These are phyloP conservation scores for Rhizophagus sp. DNA, from an alignment of 192 early-diverging fungal genomes.

Conservation along the genomic window DNA sequence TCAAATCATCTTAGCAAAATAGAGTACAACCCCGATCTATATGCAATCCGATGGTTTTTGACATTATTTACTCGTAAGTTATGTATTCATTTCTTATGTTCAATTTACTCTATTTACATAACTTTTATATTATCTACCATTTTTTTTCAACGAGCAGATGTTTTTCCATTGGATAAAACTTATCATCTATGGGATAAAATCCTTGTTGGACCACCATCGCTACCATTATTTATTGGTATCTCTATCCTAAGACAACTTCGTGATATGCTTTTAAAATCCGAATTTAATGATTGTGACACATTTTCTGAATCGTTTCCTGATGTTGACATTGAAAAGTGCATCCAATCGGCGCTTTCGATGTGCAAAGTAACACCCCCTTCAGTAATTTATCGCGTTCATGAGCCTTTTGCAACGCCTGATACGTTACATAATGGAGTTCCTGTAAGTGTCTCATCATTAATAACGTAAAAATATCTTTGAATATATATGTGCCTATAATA, in stretches of 20 bases:
- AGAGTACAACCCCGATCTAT: slow-evolving; percentile 69
- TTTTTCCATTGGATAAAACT: slow-evolving; percentile 79
- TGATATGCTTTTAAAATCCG: slow-evolving; percentile 57
- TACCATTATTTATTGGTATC: slow-evolving; percentile 68
- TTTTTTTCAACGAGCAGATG: slow-evolving; percentile 51
- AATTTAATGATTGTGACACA: slow-evolving; percentile 68
- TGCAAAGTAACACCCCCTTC: slow-evolving; percentile 73
- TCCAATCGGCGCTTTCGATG: slow-evolving; percentile 60
- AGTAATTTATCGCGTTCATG: slow-evolving; percentile 40
- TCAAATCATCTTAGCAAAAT: slow-evolving; percentile 62
- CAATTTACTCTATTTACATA: neutral
- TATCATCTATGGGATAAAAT: slow-evolving; percentile 82
- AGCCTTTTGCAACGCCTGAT: slow-evolving; percentile 34
- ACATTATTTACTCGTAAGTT: slow-evolving; percentile 78
- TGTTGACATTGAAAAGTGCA: slow-evolving; percentile 73
- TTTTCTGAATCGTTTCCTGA: slow-evolving; percentile 61
- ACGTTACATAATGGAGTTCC: neutral
- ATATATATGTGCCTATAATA: no score
- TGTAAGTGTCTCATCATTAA: neutral
- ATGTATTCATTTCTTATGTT: neutral
- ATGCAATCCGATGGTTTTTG: slow-evolving; percentile 83
- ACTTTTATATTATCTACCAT: neutral
- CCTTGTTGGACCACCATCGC: slow-evolving; percentile 60
- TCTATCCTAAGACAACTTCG: slow-evolving; percentile 71
- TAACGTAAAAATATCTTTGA: no score